Evolutionary conservation across 257 asterid species (phyloP), one percentile per base, ranked within the genome.

Genomic region (Forsythia suspensa): DNA sequence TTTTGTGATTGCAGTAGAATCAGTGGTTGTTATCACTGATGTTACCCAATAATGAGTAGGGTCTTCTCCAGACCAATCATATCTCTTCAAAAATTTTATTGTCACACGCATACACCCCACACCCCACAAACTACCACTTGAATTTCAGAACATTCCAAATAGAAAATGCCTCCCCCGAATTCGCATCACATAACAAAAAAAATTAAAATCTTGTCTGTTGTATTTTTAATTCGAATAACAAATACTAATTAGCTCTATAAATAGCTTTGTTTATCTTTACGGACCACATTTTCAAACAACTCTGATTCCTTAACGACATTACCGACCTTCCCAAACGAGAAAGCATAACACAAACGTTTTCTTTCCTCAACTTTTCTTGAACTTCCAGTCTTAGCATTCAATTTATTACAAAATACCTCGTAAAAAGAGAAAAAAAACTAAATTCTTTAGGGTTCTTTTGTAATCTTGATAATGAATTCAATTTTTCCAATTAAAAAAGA

Each of bases 401-500:
- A 59, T 7, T 59, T 21, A 59, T 59, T 4, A 6, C 10, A 55
- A 18, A 21, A 61, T 9, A 20, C 12, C 18, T 10, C 24, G 70
- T 63, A 11, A 9, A 34, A 44, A 13, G 18, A 21, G 42, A 46
- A 46, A 46, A 24, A 38, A 73, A 73, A 63, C 70, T 63, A 63
- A 61, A 61, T 24, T 18, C 70, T 29, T 3, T 4, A 63, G 37
- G 24, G 18, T 63, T 10, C 16, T 51, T 43, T 51, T 21, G 40
- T 20, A 67, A 36, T 81, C 63, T 75, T 72, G 76, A 66, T 10
- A 4, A 84, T 87, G 90, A 77, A 87, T 72, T 77, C 59, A 46
- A 12, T 10, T 75, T 74, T 72, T 44, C 36, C 68, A 0, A 83
- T 87, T 5, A 84, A 87, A 76, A 82, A 80, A 38, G 90, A 87